Base-by-base conservation (phyloP, 352 stramenopile genomes). In the Thalassiosira livingstoniorum region DNA sequence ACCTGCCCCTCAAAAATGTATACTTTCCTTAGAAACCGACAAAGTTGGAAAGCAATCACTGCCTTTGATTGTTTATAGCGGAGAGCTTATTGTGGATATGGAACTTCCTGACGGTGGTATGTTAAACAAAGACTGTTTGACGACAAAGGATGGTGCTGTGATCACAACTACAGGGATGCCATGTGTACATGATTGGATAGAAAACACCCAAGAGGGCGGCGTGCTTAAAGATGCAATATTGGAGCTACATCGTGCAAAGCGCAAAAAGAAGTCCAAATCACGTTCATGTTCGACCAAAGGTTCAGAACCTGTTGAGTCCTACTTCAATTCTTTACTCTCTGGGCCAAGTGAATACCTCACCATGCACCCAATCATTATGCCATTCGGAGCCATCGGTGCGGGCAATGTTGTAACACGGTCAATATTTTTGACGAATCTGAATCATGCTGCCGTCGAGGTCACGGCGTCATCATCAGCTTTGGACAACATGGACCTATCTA, bases 341-440 rank as follows among this genome's bases (percentile, higher is more conserved):
- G 11, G n/a, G 13, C 62, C 32, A 39, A 53, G 42, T 0, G 25
- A 35, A 32, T 27, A 32, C 25, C n/a, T 82, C 54, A 29, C 55
- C 25, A 18, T 84, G 7, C 67, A 89, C 60, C 83, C 83, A 55
- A 34, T 84, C 2, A 37, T 86, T 21, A 31, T 89, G 11, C 61
- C 73, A 42, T 71, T 86, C 55, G 78, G 78, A 25, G 69, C 83
- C 27, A 63, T 89, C 0, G 57, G 32, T 23, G 69, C 69, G 18
- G 78, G 70, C 64, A 57, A 55, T 45, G 34, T 69, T 21, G 64
- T 72, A n/a, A 61, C 65, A n/a, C 32, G 72, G 1, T 83, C 75
- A 25, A 62, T 89, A 4, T 60, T 80, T 55, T 55, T 89, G n/a
- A 86, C 74, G 10, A 89, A 89, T 57, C 43, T 86, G 73, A 89